These are phyloP conservation scores for Globisporangium carolinianum DNA, from an alignment of 352 stramenopile genomes.

Conservation along the genomic window DNA sequence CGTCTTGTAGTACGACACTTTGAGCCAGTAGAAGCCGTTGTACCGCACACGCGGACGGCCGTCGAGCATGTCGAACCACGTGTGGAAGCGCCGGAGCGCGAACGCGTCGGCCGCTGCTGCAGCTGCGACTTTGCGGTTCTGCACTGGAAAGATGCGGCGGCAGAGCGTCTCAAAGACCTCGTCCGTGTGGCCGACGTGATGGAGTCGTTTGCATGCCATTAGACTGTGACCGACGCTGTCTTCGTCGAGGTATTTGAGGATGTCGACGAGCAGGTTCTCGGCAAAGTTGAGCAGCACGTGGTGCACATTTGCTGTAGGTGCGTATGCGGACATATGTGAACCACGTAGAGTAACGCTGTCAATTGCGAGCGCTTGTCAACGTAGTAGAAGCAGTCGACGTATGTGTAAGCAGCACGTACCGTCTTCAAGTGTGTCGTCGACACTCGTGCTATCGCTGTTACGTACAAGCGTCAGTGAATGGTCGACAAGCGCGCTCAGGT, in stretches of 20 bases:
- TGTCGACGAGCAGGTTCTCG: conserved; percentile 58
- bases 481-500: conserved; percentile 7
- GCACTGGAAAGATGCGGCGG: conserved; percentile 55
- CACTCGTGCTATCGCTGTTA: conserved; percentile 8
- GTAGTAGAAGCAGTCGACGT: neutral
- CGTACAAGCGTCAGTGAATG: conserved; percentile 3
- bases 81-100: conserved; percentile 47
- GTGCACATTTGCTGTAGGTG: conserved; percentile 16
- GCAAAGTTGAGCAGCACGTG: conserved; percentile 60
- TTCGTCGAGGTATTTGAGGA: conserved; percentile 69
- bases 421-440: conserved; percentile 1
- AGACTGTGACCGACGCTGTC: conserved; percentile 54
- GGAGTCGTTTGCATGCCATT: conserved; percentile 47
- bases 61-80: conserved; percentile 74
- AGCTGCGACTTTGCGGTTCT: conserved; percentile 37
- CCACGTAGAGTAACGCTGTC: neutral
- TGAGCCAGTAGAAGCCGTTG: conserved; percentile 78
- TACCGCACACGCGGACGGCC: conserved; percentile 61
- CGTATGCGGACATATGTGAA: neutral
- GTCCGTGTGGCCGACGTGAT: conserved; percentile 43
- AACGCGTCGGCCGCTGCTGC: conserved; percentile 46
- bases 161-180: conserved; percentile 63
- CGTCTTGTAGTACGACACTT: conserved; percentile 81
- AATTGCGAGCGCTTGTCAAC: neutral
- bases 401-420: conserved; percentile 1